Conservation (phyloP, 2,329 filamentous ascomycete genomes). For the Colletotrichum sp. region DNA sequence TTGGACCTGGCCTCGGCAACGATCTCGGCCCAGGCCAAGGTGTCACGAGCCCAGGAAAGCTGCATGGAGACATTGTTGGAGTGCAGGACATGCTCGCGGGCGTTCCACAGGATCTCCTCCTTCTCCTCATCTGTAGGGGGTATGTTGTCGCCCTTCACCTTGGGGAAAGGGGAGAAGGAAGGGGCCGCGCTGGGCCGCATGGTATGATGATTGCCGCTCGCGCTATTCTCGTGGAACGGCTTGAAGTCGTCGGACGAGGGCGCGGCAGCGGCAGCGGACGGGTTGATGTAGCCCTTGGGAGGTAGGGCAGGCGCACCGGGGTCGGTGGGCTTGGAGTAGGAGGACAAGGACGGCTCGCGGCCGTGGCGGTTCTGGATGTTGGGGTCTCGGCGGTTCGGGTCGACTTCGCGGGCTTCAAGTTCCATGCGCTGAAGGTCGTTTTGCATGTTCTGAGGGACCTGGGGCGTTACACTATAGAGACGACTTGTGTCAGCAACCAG, state of each 20-base stretch:
- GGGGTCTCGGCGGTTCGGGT: slow-evolving; percentile 36
- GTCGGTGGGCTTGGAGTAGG: slow-evolving; percentile 33
- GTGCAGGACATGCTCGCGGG: slow-evolving; percentile 82
- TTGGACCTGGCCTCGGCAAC: slow-evolving; percentile 78
- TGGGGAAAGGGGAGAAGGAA: slow-evolving; percentile 91
- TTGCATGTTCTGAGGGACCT: slow-evolving; percentile 97
- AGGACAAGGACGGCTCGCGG: slow-evolving; percentile 50
- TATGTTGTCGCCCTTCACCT: slow-evolving; percentile 84
- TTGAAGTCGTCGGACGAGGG: slow-evolving; percentile 34
- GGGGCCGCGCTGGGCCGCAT: slow-evolving; percentile 63
- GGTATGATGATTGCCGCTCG: slow-evolving; percentile 20
- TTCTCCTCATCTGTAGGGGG: slow-evolving; percentile 94
- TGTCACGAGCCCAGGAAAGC: slow-evolving; percentile 94
- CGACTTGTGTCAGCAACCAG: slow-evolving; percentile 40
- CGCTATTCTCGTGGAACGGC: slow-evolving; percentile 46
- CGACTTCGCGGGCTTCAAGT: slow-evolving; percentile 70
- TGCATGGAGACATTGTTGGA: slow-evolving; percentile 97
- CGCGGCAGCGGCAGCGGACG: slow-evolving; percentile 37
- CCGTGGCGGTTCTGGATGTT: slow-evolving; percentile 36
- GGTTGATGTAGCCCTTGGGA: slow-evolving; percentile 29
- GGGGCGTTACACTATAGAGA: slow-evolving; percentile 80
- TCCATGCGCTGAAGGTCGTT: slow-evolving; percentile 92
- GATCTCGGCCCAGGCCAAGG: slow-evolving; percentile 86
- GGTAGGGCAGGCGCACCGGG: slow-evolving; percentile 3
- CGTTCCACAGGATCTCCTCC: slow-evolving; percentile 86